Conservation (phyloP, 2,329 filamentous ascomycete genomes). For the Aspergillus felis region DNA sequence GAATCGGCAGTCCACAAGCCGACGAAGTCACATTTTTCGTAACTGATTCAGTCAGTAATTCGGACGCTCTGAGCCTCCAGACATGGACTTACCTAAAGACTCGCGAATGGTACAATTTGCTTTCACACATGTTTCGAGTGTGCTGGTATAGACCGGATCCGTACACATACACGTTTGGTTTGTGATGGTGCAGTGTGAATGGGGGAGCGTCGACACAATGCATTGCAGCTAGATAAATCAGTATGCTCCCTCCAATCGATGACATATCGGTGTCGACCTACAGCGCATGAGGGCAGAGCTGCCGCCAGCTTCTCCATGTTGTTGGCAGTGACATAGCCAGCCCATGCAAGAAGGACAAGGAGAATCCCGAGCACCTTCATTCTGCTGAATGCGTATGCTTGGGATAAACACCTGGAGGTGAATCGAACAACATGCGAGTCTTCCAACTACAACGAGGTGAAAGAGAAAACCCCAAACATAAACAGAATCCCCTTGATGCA, state of each 20-base stretch:
- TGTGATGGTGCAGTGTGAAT: conserved; percentile 35
- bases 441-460: neutral
- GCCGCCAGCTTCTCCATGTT: conserved; percentile 12
- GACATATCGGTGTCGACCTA: conserved; percentile 6
- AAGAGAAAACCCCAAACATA: too few relatives aligned
- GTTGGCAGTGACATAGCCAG: conserved; percentile 6
- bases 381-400: conserved; percentile 7
- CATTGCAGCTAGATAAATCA: conserved; percentile 18
- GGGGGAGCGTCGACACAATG: conserved; percentile 20
- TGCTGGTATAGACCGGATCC: conserved; percentile 27
- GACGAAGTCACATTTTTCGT: conserved; percentile 42
- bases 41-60: conserved; percentile 21
- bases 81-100: conserved; percentile 26
- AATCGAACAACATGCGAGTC: neutral
- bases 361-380: conserved; percentile 3
- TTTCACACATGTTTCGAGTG: conserved; percentile 33
- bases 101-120: conserved; percentile 36
- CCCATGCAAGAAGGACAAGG: conserved; percentile 1
- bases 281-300: conserved; percentile 19
- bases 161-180: conserved; percentile 41
- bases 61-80: neutral
- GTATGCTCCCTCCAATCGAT: too few relatives aligned
- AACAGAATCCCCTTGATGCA: neutral
- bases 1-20: conserved; percentile 36
- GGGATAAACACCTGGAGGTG: neutral